Evolutionary conservation across 768 basidiomycete genomes (phyloP), one percentile per base, ranked within the genome.

Genomic region (Termitomyces sp.): DNA sequence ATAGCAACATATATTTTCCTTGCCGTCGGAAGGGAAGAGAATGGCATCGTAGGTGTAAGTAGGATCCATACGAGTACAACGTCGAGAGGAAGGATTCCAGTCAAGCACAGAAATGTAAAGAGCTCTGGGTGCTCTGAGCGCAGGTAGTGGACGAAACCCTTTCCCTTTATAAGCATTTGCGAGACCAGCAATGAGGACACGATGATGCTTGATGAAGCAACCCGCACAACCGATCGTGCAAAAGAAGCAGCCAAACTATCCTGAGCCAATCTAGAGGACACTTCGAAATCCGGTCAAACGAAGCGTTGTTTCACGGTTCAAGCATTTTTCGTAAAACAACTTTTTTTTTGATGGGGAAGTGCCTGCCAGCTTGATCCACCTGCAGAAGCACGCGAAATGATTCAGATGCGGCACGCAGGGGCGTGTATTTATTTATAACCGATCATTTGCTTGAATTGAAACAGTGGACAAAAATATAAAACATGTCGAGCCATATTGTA

Each of bases 21-120:
- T 46, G 77, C 84, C 85, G 61, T 93, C 91, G 38, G 87, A 83
- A 30, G 91, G 89, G 69, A 93, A 88, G 61, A 92, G 77, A 63
- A 93, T 82, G 48, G 88, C 88, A 26, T 89, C 83, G 67, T 79
- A 86, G n/a, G 82, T 76, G 33, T 76, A 70, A 60, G 88, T 74
- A 63, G 84, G 81, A 67, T 88, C 87, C 88, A 91, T 46, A 6
- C 23, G 4, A 56, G 16, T 23, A 30, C 32, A 9, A 20, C 20
- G 47, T 23, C 23, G 63, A 67, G 64, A 64, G 6, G 62, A 62
- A 61, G 49, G 67, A 68, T 60, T 61, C 61, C 41, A 35, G 36
- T 60, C 30, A n/a, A 52, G 36, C 28, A 16, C 41, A 23, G 46
- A 47, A 47, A 26, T 18, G 52, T 58, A 56, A 20, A 43, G n/a